Evolutionary conservation across 768 basidiomycete species (phyloP), one percentile per base, ranked within the genome.

Genomic region (Exidia glandulosa): DNA sequence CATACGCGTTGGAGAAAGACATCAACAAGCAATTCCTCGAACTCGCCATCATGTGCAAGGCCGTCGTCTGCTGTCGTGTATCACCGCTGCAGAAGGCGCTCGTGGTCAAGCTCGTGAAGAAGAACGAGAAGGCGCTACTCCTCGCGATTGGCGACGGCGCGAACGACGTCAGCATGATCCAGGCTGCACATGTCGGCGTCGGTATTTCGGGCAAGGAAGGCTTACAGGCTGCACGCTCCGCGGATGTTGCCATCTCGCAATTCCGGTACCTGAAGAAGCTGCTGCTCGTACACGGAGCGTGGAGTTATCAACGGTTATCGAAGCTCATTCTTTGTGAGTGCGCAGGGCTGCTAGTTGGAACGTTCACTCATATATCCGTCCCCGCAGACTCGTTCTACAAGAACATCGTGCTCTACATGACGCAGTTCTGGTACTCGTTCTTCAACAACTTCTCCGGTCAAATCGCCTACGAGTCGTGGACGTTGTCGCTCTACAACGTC

Each of bases 401-500:
- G 72, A 99, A 99, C 72, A 97, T 98, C 63, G 87, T 88, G 32
- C 79, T 99, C 16, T 98, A 98, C 72, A 92, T 99, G 91, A 96
- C 94, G 27, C 91, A 95, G 63, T 98, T 98, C 72, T 98, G 94
- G 94, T 94, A 72, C 73, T 96, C 96, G 10, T 95, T 97, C 79
- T 91, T 94, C 82, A 99, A 98, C 79, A 96, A 95, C 67, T 98
- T 96, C 76, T 99, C 96, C 0, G 96, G 96, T 23, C 96, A 98
- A 71, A 94, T 98, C 63, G 90, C 93, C 57, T 94, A 94, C 70
- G 96, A 99, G 74, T 96, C 94, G 25, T 99, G 96, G 96, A 95
- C 96, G 7, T 81, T 98, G 67, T 94, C 96, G 0, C 80, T 94
- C 67, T 98, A 96, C 77, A 96, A 96, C 69, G 92, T 98, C 66